Base-by-base conservation (phyloP, 1,284 basidiomycete species). In the Apiotrichum laibachii region DNA sequence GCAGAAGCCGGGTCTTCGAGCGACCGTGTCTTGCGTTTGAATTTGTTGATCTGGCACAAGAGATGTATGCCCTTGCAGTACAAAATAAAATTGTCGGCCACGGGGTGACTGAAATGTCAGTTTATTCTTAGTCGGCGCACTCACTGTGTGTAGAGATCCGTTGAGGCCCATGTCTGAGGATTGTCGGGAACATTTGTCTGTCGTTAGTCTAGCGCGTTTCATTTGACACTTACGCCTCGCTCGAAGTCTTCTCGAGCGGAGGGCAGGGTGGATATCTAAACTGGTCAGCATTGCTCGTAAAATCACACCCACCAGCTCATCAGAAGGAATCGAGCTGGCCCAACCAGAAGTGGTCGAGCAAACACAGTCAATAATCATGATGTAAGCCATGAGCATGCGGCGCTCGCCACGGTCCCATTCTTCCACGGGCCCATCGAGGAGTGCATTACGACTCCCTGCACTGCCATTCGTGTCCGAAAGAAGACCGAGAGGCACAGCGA, bases 391-490 rank as follows among this genome's bases (percentile, higher is more conserved):
- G 33, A 70, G 50, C 0, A 61, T 57, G 19, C 68, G 48, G 13
- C 74, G 53, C 53, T 76, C 75, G 50, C 76, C 72, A 13, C 70
- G 54, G 16, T 77, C 74, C 34, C 65, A 61, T 43, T 70, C 69
- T 8, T 65, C 56, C 19, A 57, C 55, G 6, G 70, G 62, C 16
- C 57, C 61, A 1, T 63, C 50, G 15, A 77, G 46, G 34, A 70
- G 56, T 0, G 68, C 50, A 22, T 56, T 63, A 22, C 53, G 40
- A 5, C 48, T 18, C 12, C 43, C 33, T 11, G 19, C 26, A 21
- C n/a, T 40, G 9, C 45, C 49, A 6, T 39, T 42, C 8, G 46
- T 46, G 39, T 70, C 62, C 18, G 60, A 37, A 31, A 64, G 55
- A 21, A 77, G 62, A 4, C 73, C 72, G 1, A 75, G 64, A 18